Base-by-base conservation (phyloP, 2,329 filamentous ascomycete species). In the Alternaria tenuissima region DNA sequence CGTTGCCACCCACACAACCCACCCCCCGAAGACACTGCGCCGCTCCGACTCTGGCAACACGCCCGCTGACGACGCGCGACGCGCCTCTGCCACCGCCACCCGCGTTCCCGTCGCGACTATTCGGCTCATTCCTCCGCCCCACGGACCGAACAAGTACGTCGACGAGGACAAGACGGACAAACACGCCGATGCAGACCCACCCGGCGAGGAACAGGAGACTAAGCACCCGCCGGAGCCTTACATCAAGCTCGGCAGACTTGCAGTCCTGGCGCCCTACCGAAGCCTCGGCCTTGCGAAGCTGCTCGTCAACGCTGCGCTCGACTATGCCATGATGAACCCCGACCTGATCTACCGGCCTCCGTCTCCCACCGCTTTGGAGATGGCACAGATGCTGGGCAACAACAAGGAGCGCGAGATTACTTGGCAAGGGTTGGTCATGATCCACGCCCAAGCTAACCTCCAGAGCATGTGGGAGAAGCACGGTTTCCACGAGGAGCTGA, bases 71-170 rank as follows among this genome's bases (percentile, higher is more conserved):
- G 73, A 78, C 18, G 65, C 66, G 11, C 70, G 73, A 47, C 78
- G 75, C 18, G 65, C 74, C 38, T 79, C 77, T 60, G 69, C 76
- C 3, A 76, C 77, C 1, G 81, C 79, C 47, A 74, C 76, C 26
- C 80, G 81, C 52, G 75, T 82, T 14, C 87, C 93, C 48, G 87
- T 94, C 54, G 93, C 90, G 7, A 92, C 91, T 1, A 85, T 96
- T 60, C 88, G 94, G 22, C 82, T 96, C 11, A 91, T 96, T 0
- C 93, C 93, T 0, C 93, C 93, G 52, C 92, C 92, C 1, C 91
- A 96, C 70, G 81, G 82, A 82, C 88, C 32, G 88, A 94, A 78
- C 87, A 88, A 43, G 73, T 81, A 64, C 72, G 78, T 52, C 67
- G 76, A 67, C 11, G 30, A 54, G 18, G 49, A 62, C 32, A 44